Evolutionary conservation across 805 yeast genomes (phyloP).

Genomic region (Lipomyces sp.): DNA sequence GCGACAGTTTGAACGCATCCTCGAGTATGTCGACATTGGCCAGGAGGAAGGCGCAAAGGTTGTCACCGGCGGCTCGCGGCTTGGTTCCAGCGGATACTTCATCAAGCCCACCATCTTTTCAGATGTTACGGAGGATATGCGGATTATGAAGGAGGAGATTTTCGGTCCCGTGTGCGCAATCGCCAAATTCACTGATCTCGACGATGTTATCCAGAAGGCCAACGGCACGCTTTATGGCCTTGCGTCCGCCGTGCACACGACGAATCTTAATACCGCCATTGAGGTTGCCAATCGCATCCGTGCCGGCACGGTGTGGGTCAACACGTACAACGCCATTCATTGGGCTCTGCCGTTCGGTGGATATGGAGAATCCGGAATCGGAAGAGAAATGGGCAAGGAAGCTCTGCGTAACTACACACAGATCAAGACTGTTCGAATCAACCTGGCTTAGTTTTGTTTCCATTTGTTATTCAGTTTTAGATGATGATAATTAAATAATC

Average conservation of each 20-base stretch:
- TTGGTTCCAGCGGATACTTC: constrained; percentile 52
- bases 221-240: constrained; percentile 80
- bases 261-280: constrained; percentile 66
- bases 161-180: constrained; percentile 91
- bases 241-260: constrained; percentile 87
- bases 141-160: constrained; percentile 80
- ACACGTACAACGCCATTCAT: constrained; percentile 76
- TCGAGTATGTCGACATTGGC: constrained; percentile 73
- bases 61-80: constrained; percentile 77
- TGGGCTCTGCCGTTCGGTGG: constrained; percentile 76
- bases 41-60: constrained; percentile 78
- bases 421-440: constrained; percentile 71
- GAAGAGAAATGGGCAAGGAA: constrained; percentile 73
- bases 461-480: no score
- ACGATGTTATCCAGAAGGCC: constrained; percentile 72
- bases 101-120: constrained; percentile 75
- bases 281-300: constrained; percentile 67
- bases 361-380: constrained; percentile 70
- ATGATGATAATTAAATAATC: no score
- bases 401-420: constrained; percentile 70
- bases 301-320: constrained; percentile 89
- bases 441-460: constrained; percentile 40
- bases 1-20: constrained; percentile 70
- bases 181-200: constrained; percentile 73
- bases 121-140: constrained; percentile 69